Base-by-base conservation (phyloP, 495 filamentous ascomycete genomes). In the Ramalina peruviana region DNA sequence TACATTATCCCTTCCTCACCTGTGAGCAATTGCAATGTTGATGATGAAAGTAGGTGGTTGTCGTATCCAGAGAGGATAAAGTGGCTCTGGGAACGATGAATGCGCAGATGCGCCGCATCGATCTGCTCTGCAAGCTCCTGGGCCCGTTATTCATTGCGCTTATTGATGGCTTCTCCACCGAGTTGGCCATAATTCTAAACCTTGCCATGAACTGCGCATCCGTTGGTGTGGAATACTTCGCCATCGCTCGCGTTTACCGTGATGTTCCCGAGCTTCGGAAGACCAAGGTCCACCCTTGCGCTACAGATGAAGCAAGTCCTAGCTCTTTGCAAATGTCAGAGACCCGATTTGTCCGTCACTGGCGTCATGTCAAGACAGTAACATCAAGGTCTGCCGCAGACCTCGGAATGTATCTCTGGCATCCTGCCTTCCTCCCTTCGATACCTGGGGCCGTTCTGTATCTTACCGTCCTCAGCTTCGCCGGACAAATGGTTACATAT, bases 101-200 rank as follows among this genome's bases (percentile, higher is more conserved):
- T 57, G 69, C 81, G 1, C 69, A 69, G 1, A 85, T 86, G 77
- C 69, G 83, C 27, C 71, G 81, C 1, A 85, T 87, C 46, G 83
- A 87, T 56, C 67, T 87, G 12, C 62, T 79, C 38, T 86, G 83
- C 67, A 87, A 87, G 58, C 72, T 86, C 6, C 40, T 80, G 7
- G 81, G 74, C 0, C 83, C 83, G 0, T 59, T 83, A 0, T 60
- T 72, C 19, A 74, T 83, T 20, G 73, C 79, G 4, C 41, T 71
- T 9, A 49, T 81, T n/a, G 54, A 59, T 50, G 46, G 54, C 60
- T 68, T 39, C 62, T 78, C 72, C 1, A 69, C 70, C 1, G 62
- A 54, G 19, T 43, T 73, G 6, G 77, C 75, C 10, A 71, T 81
- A 3, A 58, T 72, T 52, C 66, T 67, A 16, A 69, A 73, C 1